Base-by-base conservation (phyloP, 2,329 filamentous ascomycete genomes). In the Mollisiaceae sp. region DNA sequence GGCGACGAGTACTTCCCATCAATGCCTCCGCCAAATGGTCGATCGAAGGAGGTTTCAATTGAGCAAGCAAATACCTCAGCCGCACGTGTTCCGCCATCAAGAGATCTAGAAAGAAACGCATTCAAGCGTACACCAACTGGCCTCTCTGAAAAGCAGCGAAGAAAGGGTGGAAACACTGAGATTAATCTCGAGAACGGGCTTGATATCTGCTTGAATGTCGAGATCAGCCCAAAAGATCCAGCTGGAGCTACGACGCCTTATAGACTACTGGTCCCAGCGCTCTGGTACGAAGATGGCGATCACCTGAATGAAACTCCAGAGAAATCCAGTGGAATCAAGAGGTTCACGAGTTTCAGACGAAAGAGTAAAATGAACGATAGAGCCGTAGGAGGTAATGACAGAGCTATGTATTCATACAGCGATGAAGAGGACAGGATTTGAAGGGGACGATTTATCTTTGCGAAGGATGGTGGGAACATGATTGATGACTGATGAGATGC, bases 161-260 rank as follows among this genome's bases (percentile, higher is more conserved):
- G 80, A 78, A 57, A 81, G 83, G 54, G 81, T 81, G 20, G 81
- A 83, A 47, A 81, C 81, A 82, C 82, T 52, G 83, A 86, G 11
- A 86, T 98, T 65, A 88, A 97, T 74, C 82, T 97, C 0, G 87
- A 95, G 75, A 91, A 90, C 36, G 93, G 93, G 0, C 81, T 99
- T 11, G 93, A 97, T 70, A 89, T 99, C 41, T 91, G 88, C 59
- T 79, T 99, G 52, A 97, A 97, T 72, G 88, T 97, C 68, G 95
- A 99, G 79, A 88, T 97, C 67, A 93, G 90, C 72, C 86, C 91
- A 54, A 88, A 87, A 68, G 93, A 99, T 72, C 94, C 95, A 0
- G 85, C 91, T 0, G 96, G 95, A 15, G 93, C 92, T 69, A 99
- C 95, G 0, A 86, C 88, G 59, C 92, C 93, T 9, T 99, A 99